Evolutionary conservation across 2,329 filamentous ascomycete species (phyloP).

Genomic region (Podosphaera fusca): DNA sequence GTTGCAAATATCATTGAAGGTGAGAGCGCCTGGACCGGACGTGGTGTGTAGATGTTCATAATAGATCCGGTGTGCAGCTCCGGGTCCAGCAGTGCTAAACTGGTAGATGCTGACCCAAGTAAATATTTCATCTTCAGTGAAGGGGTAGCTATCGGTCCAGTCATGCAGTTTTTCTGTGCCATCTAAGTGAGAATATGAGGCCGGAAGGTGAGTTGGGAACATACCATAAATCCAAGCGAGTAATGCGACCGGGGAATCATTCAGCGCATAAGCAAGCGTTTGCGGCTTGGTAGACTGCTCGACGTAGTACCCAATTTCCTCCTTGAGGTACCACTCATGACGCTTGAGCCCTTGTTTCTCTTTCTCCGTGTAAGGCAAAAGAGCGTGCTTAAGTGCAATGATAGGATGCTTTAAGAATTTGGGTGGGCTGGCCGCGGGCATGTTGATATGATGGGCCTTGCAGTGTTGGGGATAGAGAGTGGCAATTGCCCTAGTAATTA

Average conservation of each 20-base stretch:
- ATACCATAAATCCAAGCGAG: constrained; percentile 51
- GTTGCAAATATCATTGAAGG: constrained; percentile 11
- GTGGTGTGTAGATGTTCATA: constrained; percentile 34
- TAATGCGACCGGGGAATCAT: constrained; percentile 45
- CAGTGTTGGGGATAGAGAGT: constrained; percentile 32
- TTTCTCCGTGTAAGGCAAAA: constrained; percentile 27
- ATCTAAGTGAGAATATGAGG: neutral
- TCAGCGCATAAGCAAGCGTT: constrained; percentile 45
- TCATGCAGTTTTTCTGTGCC: constrained; percentile 45
- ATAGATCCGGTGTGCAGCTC: constrained; percentile 46
- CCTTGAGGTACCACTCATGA: constrained; percentile 33
- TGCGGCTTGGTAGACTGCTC: constrained; percentile 47
- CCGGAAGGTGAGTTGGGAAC: too few species aligned
- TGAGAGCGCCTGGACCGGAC: constrained; percentile 6
- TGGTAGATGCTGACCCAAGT: constrained; percentile 55
- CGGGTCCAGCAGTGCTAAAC: constrained; percentile 45
- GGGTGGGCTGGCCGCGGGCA: constrained; percentile 26
- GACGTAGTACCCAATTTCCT: constrained; percentile 29
- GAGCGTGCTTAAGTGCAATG: constrained; percentile 30
- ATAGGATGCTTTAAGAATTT: constrained; percentile 27
- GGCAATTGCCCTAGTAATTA: constrained; percentile 38
- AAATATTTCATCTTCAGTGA: constrained; percentile 54
- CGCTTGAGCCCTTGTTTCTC: constrained; percentile 26
- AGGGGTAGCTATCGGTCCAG: constrained; percentile 50
- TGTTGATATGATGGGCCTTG: constrained; percentile 39